Evolutionary conservation across 2,329 filamentous ascomycete genomes (phyloP).

Genomic region (Truncatella angustata): DNA sequence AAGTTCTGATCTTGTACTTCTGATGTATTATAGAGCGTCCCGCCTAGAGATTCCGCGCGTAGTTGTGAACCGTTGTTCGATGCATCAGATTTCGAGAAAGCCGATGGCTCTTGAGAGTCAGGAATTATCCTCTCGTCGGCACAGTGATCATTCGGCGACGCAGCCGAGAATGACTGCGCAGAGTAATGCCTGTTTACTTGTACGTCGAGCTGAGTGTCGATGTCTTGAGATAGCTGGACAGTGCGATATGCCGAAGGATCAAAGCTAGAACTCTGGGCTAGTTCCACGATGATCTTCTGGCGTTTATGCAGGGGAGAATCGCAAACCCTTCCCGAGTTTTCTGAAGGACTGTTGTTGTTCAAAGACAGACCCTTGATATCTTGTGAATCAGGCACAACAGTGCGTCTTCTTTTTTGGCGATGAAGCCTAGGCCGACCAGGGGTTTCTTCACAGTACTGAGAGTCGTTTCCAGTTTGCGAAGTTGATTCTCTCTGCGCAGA

Average conservation of each 20-base stretch:
- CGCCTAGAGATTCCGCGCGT: constrained; percentile 12
- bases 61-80: constrained; percentile 13
- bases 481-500: no score
- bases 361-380: background rate
- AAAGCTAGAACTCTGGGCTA: constrained; percentile 15
- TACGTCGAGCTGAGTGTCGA: constrained; percentile 13
- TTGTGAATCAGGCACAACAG: background rate
- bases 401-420: constrained; percentile 2
- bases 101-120: constrained; percentile 28
- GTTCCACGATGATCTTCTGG: constrained; percentile 15
- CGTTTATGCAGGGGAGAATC: no score
- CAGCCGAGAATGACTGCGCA: no score
- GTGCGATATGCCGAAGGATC: constrained; percentile 17
- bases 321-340: no score
- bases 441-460: no score
- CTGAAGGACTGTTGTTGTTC: constrained; percentile 9
- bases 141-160: background rate
- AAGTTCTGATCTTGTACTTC: constrained; percentile 1
- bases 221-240: constrained; percentile 14
- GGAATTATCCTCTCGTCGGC: constrained; percentile 17
- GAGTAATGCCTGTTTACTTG: background rate
- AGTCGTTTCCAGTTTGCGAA: no score
- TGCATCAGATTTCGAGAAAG: constrained; percentile 18
- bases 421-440: no score
- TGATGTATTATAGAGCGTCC: no score